phyloP scores from a whole-genome alignment of 2,329 filamentous ascomycete species.

The Curvularia sp. region DNA sequence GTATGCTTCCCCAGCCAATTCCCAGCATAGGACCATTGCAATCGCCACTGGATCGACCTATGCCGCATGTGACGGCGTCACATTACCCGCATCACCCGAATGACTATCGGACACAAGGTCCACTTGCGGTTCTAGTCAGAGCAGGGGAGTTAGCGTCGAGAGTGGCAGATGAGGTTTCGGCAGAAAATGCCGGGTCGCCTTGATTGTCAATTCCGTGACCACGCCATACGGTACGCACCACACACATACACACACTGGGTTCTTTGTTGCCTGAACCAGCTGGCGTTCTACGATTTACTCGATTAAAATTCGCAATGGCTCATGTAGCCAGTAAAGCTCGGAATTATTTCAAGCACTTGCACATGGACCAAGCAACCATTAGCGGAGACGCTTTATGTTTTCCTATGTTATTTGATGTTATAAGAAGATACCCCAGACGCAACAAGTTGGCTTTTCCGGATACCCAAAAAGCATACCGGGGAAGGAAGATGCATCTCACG shows the following conservation, averaged over 20 bases:
- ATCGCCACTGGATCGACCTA: constrained; percentile 43
- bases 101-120: constrained; percentile 45
- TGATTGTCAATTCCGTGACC: constrained; percentile 20
- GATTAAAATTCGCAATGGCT: neutral
- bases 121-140: constrained; percentile 48
- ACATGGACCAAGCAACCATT: constrained; percentile 2
- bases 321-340: constrained; percentile 3
- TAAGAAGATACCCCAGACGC: constrained; percentile 19
- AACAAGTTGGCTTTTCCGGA: constrained; percentile 12
- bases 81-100: constrained; percentile 30
- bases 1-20: constrained; percentile 50
- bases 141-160: constrained; percentile 49
- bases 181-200: constrained; percentile 33
- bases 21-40: constrained; percentile 39
- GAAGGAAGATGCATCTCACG: constrained; percentile 6
- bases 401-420: constrained; percentile 18
- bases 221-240: constrained; percentile 10
- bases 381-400: constrained; percentile 18
- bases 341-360: constrained; percentile 1
- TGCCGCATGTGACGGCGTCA: constrained; percentile 22
- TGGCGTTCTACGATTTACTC: neutral
- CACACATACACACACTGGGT: neutral
- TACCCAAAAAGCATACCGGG: constrained; percentile 11
- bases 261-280: constrained; percentile 3
- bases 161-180: constrained; percentile 42